These are phyloP conservation scores for Teratosphaeriaceae sp. DNA, from an alignment of 2,329 filamentous ascomycete species.

Conservation along the genomic window DNA sequence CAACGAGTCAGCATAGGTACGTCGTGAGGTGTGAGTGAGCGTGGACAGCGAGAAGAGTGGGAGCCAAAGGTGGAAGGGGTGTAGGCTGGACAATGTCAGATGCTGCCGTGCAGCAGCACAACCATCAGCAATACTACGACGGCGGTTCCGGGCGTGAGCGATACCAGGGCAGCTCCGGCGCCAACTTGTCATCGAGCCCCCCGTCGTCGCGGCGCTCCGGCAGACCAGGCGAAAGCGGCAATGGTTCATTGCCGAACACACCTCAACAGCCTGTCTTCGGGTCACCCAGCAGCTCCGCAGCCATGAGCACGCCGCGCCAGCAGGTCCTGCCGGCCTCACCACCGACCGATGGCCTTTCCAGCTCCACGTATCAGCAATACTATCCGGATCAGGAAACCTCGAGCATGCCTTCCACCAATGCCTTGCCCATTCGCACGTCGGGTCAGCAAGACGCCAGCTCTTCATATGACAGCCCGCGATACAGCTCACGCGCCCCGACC, in stretches of 20 bases:
- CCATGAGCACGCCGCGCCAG: constrained; percentile 41
- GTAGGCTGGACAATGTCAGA: constrained; percentile 22
- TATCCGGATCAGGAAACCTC: constrained; percentile 22
- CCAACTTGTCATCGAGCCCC: constrained; percentile 21
- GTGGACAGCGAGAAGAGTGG: neutral
- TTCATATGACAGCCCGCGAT: constrained; percentile 19
- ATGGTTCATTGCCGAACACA: constrained; percentile 37
- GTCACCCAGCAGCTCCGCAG: constrained; percentile 29
- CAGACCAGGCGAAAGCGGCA: constrained; percentile 31
- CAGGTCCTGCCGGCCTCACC: constrained; percentile 40
- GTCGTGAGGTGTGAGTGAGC: neutral
- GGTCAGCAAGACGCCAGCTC: constrained; percentile 15
- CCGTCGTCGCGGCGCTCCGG: constrained; percentile 32
- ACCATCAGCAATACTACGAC: constrained; percentile 21
- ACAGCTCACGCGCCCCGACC: constrained; percentile 22
- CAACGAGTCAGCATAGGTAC: no score
- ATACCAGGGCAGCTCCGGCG: constrained; percentile 14
- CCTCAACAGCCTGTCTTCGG: constrained; percentile 26
- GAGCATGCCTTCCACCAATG: constrained; percentile 14
- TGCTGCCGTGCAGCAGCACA: constrained; percentile 25
- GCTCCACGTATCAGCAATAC: constrained; percentile 72
- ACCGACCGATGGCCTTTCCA: constrained; percentile 53
- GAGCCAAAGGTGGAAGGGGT: neutral
- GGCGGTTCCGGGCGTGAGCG: constrained; percentile 12
- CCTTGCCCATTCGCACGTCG: constrained; percentile 22